These are phyloP conservation scores for Neurospora sp. DNA, from an alignment of 495 filamentous ascomycete species.

Conservation along the genomic window DNA sequence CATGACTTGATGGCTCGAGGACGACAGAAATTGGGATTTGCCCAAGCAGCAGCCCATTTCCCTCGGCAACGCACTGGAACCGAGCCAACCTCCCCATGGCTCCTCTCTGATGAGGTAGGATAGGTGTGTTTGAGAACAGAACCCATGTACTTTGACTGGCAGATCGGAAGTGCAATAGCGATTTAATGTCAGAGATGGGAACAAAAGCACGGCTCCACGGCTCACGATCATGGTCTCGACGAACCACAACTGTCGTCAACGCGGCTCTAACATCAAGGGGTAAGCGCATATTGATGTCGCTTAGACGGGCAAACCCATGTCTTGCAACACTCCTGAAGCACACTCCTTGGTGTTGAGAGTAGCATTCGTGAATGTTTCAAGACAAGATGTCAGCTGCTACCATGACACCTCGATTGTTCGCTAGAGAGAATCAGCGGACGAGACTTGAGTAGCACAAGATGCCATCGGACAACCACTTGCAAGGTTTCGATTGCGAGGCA, in stretches of 20 bases:
- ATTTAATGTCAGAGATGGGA: background rate
- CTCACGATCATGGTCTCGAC: too few relatives aligned
- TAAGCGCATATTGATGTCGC: background rate
- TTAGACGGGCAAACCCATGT: conserved; percentile 28
- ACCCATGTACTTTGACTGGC: background rate
- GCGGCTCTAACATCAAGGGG: background rate
- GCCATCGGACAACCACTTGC: too few relatives aligned
- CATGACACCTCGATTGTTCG: background rate
- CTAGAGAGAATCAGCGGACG: background rate
- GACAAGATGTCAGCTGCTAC: background rate
- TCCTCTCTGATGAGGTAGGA: background rate
- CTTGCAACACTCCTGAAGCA: conserved; percentile 42
- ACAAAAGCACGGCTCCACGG: background rate
- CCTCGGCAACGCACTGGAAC: background rate
- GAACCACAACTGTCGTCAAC: background rate
- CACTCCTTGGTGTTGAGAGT: background rate
- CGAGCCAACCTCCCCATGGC: background rate
- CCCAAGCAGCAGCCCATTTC: background rate
- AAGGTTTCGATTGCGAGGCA: too few relatives aligned
- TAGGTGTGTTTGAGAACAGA: background rate
- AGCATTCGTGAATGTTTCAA: background rate
- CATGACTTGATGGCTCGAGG: background rate
- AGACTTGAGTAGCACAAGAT: background rate
- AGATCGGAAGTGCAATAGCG: background rate
- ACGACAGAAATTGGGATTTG: background rate